Base-by-base conservation (phyloP, 495 filamentous ascomycete species). In the Lasiosphaeria miniovina region DNA sequence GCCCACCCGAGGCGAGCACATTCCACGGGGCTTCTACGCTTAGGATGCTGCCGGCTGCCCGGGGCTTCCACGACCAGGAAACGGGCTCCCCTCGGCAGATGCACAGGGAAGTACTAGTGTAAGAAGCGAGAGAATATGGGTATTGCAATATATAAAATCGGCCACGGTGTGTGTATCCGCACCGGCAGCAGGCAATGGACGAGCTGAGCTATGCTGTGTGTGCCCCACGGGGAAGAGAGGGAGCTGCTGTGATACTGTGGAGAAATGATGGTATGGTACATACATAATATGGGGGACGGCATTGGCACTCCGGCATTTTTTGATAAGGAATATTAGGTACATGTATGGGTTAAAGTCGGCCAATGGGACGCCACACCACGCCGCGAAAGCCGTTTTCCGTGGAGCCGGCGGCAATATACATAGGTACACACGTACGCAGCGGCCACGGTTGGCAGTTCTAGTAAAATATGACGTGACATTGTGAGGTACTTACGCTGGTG, bases 361-460 rank as follows among this genome's bases (percentile, higher is more conserved):
- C 14, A 41, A 41, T 24, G 24, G 24, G 1, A 24, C 24, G 2
- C 24, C 24, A 24, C 24, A 24, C 24, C 24, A 24, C 7, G 3
- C 15, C 6, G 32, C 12, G 4, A 9, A 35, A 32, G 49, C 49
- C 49, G 49, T 51, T 51, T 51, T 35, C 49, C 49, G 49, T 51
- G n/a, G 24, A 51, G 49, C 49, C 49, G 49, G 32, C 49, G 49
- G 49, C 49, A 51, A 51, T 51, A 51, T 11, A 11, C 14, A 41
- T 41, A 41, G 2, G 1, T 41, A 41, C 14, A 1, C 24, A 24
- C 24, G 24, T 2, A 24, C 24, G 24, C 24, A 24, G 24, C 2
- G 24, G 24, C 24, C 24, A 24, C 24, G 24, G 24, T 24, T 24
- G 24, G 24, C 24, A 2, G 24, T 24, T 24, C 24, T 24, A 24